These are phyloP conservation scores for Hemileia vastatrix DNA, from an alignment of 1,284 basidiomycete species.

Conservation along the genomic window DNA sequence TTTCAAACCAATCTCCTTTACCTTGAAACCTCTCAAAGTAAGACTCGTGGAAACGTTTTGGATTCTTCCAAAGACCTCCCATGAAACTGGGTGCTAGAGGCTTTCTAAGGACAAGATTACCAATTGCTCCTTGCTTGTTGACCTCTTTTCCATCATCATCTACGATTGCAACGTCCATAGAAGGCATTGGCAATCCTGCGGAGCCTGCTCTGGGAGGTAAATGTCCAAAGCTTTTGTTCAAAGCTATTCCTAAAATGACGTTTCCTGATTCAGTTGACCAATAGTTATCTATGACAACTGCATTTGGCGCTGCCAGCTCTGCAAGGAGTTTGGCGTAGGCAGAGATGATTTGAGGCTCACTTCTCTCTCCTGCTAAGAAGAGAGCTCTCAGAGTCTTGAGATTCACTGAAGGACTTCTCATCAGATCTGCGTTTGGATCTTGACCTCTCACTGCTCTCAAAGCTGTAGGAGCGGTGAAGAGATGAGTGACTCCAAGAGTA, in stretches of 20 bases:
- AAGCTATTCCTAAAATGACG: conserved; percentile 36
- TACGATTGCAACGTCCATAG: conserved; percentile 41
- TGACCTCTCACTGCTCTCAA: conserved; percentile 35
- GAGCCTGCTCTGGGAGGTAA: conserved; percentile 32
- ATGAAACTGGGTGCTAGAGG: conserved; percentile 35
- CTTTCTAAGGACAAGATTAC: conserved; percentile 35
- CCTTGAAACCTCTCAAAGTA: conserved; percentile 36
- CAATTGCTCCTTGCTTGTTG: conserved; percentile 34
- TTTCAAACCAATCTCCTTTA: conserved; percentile 41
- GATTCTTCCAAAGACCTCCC: conserved; percentile 38
- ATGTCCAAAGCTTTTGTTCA: conserved; percentile 29
- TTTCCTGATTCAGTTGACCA: conserved; percentile 38
- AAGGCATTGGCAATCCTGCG: conserved; percentile 36
- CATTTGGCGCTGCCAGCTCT: conserved; percentile 34
- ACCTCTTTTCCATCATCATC: conserved; percentile 36
- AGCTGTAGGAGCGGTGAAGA: conserved; percentile 29
- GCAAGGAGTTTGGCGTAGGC: conserved; percentile 30
- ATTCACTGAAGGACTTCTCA: conserved; percentile 33
- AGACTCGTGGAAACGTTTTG: conserved; percentile 29
- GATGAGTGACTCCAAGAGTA: conserved; percentile 19
- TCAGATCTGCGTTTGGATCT: conserved; percentile 33
- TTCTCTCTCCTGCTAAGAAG: conserved; percentile 39
- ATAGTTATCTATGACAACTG: conserved; percentile 39
- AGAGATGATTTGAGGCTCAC: conserved; percentile 36
- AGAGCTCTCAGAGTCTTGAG: conserved; percentile 32